Evolutionary conservation across 2,329 filamentous ascomycete genomes (phyloP).

Genomic region (Anthostomella pinea): DNA sequence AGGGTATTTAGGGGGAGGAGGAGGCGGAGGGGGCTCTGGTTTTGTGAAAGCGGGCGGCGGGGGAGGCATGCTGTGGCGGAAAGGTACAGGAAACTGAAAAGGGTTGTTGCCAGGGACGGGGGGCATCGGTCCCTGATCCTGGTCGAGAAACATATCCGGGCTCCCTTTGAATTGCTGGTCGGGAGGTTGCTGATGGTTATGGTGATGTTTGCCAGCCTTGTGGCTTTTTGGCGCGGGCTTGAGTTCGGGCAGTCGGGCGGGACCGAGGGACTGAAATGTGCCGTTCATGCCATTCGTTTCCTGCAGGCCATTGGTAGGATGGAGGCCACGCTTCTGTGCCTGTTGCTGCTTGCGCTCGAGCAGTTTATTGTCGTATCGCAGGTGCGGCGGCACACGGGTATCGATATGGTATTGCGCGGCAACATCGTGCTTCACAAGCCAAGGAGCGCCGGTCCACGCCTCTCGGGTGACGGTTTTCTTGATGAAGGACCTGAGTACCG

Average conservation of each 20-base stretch:
- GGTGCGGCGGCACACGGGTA: slow-evolving; percentile 77
- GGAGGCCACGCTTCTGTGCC: slow-evolving; percentile 59
- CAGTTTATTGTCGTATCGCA: slow-evolving; percentile 77
- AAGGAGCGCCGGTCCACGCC: slow-evolving; percentile 93
- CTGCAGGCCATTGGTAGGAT: slow-evolving; percentile 31
- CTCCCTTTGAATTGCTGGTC: slow-evolving; percentile 37
- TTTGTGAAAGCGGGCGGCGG: slow-evolving; percentile 40
- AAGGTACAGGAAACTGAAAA: slow-evolving; percentile 44
- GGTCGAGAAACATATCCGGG: slow-evolving; percentile 34
- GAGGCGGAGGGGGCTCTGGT: slow-evolving; percentile 59
- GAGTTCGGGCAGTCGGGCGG: slow-evolving; percentile 64
- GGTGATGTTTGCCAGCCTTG: slow-evolving; percentile 56
- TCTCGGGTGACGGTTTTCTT: slow-evolving; percentile 92
- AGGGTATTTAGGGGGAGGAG: slow-evolving; percentile 84
- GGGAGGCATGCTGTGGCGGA: slow-evolving; percentile 43
- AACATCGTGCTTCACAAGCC: slow-evolving; percentile 86
- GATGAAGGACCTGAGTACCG: slow-evolving; percentile 88
- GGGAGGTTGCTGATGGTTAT: slow-evolving; percentile 36
- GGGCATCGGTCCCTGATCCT: slow-evolving; percentile 39
- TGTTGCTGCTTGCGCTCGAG: slow-evolving; percentile 72
- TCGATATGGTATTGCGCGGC: slow-evolving; percentile 83
- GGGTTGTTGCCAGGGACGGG: slow-evolving; percentile 44
- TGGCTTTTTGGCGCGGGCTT: slow-evolving; percentile 71
- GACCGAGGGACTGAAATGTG: slow-evolving; percentile 39
- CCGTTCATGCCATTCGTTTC: slow-evolving; percentile 40